phyloP scores from a whole-genome alignment of 164 flowering plant genomes.

The Macadamia integrifolia region DNA sequence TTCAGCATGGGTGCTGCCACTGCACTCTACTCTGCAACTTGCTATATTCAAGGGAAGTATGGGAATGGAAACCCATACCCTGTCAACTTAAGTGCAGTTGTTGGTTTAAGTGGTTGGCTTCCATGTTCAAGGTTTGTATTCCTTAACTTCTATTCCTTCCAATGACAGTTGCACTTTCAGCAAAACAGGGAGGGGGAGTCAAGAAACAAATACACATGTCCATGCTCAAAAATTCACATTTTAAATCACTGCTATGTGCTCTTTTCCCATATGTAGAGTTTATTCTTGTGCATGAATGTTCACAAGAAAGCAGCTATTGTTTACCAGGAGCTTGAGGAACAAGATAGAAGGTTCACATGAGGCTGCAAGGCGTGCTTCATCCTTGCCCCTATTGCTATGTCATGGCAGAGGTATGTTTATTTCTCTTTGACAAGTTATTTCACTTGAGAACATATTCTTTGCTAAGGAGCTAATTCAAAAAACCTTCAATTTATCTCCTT shows the following conservation, averaged over 20 bases:
- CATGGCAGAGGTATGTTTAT: conserved; percentile 74
- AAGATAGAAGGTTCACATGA: conserved; percentile 79
- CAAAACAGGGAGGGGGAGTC: background rate
- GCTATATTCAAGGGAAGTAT: conserved; percentile 66
- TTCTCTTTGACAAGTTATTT: background rate
- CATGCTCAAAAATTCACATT: background rate
- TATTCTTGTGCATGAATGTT: background rate
- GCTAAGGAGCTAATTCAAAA: too few relatives aligned
- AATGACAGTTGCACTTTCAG: too few relatives aligned
- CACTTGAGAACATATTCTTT: background rate
- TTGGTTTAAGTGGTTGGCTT: conserved; percentile 98
- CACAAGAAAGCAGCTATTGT: conserved; percentile 3
- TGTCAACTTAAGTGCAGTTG: conserved; percentile 61
- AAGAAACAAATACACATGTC: too few relatives aligned
- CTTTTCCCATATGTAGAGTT: background rate
- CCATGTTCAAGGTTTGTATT: conserved; percentile 73
- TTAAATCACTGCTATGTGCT: background rate
- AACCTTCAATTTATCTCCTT: background rate
- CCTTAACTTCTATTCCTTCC: background rate
- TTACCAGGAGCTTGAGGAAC: conserved; percentile 59
- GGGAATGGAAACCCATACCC: conserved; percentile 71
- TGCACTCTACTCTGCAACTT: conserved; percentile 87
- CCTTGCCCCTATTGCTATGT: conserved; percentile 74
- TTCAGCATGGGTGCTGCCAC: conserved; percentile 98
- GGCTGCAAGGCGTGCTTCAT: conserved; percentile 79